Base-by-base conservation (phyloP, 192 early-diverging fungal genomes). In the Backusella macrospora region DNA sequence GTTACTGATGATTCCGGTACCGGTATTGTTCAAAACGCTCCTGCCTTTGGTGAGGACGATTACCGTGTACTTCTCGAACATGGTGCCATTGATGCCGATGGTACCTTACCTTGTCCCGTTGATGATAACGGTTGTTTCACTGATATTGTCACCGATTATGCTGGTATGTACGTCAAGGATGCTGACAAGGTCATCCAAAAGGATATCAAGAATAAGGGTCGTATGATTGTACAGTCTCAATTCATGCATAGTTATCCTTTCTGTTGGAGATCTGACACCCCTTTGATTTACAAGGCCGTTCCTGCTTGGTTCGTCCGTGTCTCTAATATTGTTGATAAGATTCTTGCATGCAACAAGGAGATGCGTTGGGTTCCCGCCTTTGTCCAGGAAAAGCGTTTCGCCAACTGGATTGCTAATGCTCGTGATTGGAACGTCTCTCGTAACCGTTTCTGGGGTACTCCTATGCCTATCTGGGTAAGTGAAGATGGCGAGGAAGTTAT, bases 361-460 rank as follows among this genome's bases (percentile, higher is more conserved):
- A 95, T 94, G 65, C 87, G 92, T 80, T 99, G 98, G 98, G 97
- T 99, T 18, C 98, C 98, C 9, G 90, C 91, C 34, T 94, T 94
- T 82, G 94, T 99, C 49, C 93, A 98, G 83, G 98, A 99, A 75
- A 96, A 96, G 87, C 90, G 97, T 40, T 99, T 99, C 80, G 92
- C 89, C 68, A 97, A 98, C 89, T 99, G 98, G 98, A 90, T 99
- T 75, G 92, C 86, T 48, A 92, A 92, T 67, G 95, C 96, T 13
- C 92, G 96, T 63, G 98, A 99, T 85, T 99, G 98, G 98, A 95
- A 96, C 75, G 88, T 99, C 68, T 99, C 97, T 39, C 94, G 98
- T 75, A 96, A 93, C 81, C 92, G 98, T 71, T 99, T 94, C 89
- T 99, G 98, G 98, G 98, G 98, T 75, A 99, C 98, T n/a, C 98